These are phyloP conservation scores for Grigorovia humatica DNA, from an alignment of 805 yeast species.

Conservation along the genomic window DNA sequence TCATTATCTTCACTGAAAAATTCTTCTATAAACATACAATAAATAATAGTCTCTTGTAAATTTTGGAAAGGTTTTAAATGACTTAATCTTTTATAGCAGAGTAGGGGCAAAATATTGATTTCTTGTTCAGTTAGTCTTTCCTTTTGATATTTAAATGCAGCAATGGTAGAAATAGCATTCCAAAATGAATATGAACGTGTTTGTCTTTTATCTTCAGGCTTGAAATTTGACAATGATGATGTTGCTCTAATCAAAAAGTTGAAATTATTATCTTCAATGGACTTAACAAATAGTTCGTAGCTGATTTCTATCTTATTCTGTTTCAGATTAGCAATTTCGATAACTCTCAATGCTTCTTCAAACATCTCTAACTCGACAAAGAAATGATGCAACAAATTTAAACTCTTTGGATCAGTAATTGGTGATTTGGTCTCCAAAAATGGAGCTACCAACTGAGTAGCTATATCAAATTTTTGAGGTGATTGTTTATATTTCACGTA, in stretches of 20 bases:
- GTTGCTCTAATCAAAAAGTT: conserved; percentile 46
- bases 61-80: conserved; percentile 39
- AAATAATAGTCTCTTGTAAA: conserved; percentile 60
- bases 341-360: conserved; percentile 38
- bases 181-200: conserved; percentile 36
- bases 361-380: conserved; percentile 32
- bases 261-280: conserved; percentile 39
- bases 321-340: conserved; percentile 48
- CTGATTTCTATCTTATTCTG: conserved; percentile 42
- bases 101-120: conserved; percentile 41
- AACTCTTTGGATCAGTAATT: conserved; percentile 39
- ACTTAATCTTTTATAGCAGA: conserved; percentile 51
- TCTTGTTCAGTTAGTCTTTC: conserved; percentile 35
- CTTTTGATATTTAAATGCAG: conserved; percentile 34
- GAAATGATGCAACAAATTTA: conserved; percentile 38
- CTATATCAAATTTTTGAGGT: conserved; percentile 25
- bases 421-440: conserved; percentile 15
- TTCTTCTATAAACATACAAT: conserved; percentile 39
- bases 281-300: conserved; percentile 47
- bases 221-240: conserved; percentile 28
- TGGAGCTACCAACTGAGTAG: conserved; percentile 20
- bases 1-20: conserved; percentile 20
- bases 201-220: conserved; percentile 3
- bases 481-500: conserved; percentile 24
- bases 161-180: conserved; percentile 41